A percentile compares a stretch with the other conserved stretches of the same genome.
Conservation (phyloP, 805 yeast species). For the Kazachstania viticola region DNA sequence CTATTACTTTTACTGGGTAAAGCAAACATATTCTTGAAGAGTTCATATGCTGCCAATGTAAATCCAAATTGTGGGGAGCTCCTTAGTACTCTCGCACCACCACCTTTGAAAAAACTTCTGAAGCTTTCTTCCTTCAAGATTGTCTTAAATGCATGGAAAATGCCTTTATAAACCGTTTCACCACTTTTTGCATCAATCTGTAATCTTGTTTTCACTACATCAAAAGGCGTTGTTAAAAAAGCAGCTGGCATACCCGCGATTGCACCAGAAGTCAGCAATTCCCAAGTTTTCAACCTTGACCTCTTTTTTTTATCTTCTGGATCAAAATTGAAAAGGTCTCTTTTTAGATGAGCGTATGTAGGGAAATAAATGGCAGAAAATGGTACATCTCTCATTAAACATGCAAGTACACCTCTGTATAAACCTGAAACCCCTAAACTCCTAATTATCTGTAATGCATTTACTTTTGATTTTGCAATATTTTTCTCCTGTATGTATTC, state of each 20-base stretch:
- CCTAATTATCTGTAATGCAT: constrained; percentile 51
- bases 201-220: constrained; percentile 88
- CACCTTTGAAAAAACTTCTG: constrained; percentile 88
- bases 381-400: constrained; percentile 89
- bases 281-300: constrained; percentile 63
- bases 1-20: constrained; percentile 1
- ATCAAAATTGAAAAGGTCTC: constrained; percentile 69
- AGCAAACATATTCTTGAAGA: constrained; percentile 43
- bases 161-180: constrained; percentile 67
- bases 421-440: constrained; percentile 76
- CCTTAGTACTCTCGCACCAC: constrained; percentile 85
- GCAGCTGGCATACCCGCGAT: constrained; percentile 98
- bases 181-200: constrained; percentile 75
- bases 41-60: constrained; percentile 93
- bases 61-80: constrained; percentile 98
- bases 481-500: constrained; percentile 26
- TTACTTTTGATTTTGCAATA: constrained; percentile 28
- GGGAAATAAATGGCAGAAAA: constrained; percentile 97
- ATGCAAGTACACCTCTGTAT: constrained; percentile 85
- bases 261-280: constrained; percentile 79
- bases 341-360: constrained; percentile 86
- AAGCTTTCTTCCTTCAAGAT: constrained; percentile 77
- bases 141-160: constrained; percentile 62
- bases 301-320: constrained; percentile 51
- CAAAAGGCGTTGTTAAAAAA: constrained; percentile 90